These are phyloP conservation scores for Lentinula guzmanii DNA, from an alignment of 768 basidiomycete species.

Conservation along the genomic window DNA sequence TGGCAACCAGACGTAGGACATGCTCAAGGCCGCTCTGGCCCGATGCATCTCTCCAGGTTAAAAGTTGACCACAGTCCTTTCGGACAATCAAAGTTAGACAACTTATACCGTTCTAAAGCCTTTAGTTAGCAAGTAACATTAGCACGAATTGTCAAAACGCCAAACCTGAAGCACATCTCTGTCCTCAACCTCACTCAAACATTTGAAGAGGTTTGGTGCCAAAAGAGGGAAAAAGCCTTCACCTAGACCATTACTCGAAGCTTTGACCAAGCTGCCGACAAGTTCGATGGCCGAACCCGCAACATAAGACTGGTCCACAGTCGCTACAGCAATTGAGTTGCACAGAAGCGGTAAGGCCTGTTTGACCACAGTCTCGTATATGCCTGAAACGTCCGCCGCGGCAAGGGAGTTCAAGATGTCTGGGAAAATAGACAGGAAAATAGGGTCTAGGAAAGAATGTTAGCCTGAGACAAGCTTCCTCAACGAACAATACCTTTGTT, in stretches of 20 bases:
- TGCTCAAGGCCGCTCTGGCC: slow-evolving; percentile 74
- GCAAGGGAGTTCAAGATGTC: slow-evolving; percentile 75
- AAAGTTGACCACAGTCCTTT: slow-evolving; percentile 78
- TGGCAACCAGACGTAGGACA: slow-evolving; percentile 70
- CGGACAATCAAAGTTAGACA: slow-evolving; percentile 81
- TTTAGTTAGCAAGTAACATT: not conserved
- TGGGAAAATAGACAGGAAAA: slow-evolving; percentile 78
- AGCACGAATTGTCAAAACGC: slow-evolving; percentile 2
- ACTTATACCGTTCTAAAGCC: slow-evolving; percentile 70
- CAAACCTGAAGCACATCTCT: slow-evolving; percentile 76
- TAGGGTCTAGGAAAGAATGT: slow-evolving; percentile 53
- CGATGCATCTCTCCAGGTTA: slow-evolving; percentile 64
- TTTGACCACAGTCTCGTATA: slow-evolving; percentile 71
- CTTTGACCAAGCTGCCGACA: slow-evolving; percentile 62
- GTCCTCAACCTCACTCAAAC: slow-evolving; percentile 69
- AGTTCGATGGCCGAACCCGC: slow-evolving; percentile 81
- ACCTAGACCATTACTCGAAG: slow-evolving; percentile 55
- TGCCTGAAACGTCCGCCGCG: slow-evolving; percentile 45
- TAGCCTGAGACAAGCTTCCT: not conserved
- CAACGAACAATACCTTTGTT: slow-evolving; percentile 56
- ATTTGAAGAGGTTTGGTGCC: slow-evolving; percentile 70
- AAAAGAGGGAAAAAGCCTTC: slow-evolving; percentile 74
- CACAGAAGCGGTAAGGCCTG: slow-evolving; percentile 71
- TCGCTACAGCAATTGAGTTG: slow-evolving; percentile 52
- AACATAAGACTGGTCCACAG: slow-evolving; percentile 64